Conservation (phyloP, 2,329 filamentous ascomycete genomes). For the Colletotrichum ledebouriae region DNA sequence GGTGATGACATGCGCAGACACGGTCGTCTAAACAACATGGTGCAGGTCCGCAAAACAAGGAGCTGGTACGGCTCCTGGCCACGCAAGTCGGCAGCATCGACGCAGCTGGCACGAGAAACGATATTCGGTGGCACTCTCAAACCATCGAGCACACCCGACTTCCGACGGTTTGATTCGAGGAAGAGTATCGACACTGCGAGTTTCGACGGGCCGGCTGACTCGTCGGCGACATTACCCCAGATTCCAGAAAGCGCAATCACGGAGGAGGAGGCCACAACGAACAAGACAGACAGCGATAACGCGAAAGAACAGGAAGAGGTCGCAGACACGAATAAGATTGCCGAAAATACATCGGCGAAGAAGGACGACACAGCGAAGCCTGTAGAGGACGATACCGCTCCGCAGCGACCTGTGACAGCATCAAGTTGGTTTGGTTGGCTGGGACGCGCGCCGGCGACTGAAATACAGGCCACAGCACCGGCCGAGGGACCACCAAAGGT, state of each 20-base stretch:
- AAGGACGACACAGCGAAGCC: conserved; percentile 49
- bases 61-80: conserved; percentile 77
- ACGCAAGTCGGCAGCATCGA: conserved; percentile 70
- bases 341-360: conserved; percentile 33
- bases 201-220: conserved; percentile 50
- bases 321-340: neutral
- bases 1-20: neutral
- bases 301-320: neutral
- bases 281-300: conserved; percentile 5
- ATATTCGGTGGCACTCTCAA: conserved; percentile 69
- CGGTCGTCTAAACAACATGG: conserved; percentile 16
- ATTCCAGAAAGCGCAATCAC: conserved; percentile 46
- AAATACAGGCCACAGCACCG: conserved; percentile 24
- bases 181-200: conserved; percentile 51
- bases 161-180: conserved; percentile 64
- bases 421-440: conserved; percentile 71
- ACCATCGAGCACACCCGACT: conserved; percentile 60
- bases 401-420: conserved; percentile 47
- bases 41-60: conserved; percentile 63
- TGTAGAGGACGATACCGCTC: conserved; percentile 10
- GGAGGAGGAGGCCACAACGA: conserved; percentile 4
- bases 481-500: conserved; percentile 36
- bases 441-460: conserved; percentile 48
- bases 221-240: conserved; percentile 49
- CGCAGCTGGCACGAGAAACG: conserved; percentile 71